Evolutionary conservation across 2,329 filamentous ascomycete genomes (phyloP).

Genomic region (Pyricularia pennisetigena): DNA sequence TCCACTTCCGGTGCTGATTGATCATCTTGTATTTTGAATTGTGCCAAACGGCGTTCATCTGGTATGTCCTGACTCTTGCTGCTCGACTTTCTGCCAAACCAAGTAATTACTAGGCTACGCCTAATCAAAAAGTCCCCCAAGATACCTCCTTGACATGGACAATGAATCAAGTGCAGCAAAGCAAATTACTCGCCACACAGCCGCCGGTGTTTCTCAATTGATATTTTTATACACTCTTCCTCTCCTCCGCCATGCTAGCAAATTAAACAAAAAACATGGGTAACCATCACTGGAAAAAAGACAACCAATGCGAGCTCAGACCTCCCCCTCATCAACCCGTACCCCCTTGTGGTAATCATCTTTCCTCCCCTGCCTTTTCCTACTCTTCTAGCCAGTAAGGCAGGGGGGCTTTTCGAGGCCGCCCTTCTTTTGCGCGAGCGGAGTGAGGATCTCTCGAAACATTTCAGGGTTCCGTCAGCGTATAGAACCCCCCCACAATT

Average conservation of each 20-base stretch:
- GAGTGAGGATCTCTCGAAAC: not conserved
- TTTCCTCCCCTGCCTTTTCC: not conserved
- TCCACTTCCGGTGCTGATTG: not conserved
- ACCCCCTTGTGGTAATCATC: not conserved
- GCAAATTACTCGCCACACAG: not conserved
- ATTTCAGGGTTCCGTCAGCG: not conserved
- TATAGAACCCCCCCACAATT: not conserved
- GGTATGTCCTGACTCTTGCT: not conserved
- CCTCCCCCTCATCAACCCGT: not conserved
- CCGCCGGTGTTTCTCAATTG: not conserved
- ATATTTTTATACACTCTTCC: not conserved
- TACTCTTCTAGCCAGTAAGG: not conserved
- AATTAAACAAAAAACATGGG: too few species aligned
- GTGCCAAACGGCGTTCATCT: not conserved
- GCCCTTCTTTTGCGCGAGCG: not conserved
- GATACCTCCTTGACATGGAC: not conserved
- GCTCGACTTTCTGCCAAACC: not conserved
- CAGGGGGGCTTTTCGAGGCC: not conserved
- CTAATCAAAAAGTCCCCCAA: too few species aligned
- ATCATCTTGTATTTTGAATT: not conserved
- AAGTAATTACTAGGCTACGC: too few species aligned
- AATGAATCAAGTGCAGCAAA: not conserved
- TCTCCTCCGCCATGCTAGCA: not conserved
- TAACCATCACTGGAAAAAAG: too few species aligned
- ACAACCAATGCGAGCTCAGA: not conserved